Evolutionary conservation across 2,329 filamentous ascomycete genomes (phyloP), one percentile per base, ranked within the genome.

Genomic region (Microcyclosporella mali): DNA sequence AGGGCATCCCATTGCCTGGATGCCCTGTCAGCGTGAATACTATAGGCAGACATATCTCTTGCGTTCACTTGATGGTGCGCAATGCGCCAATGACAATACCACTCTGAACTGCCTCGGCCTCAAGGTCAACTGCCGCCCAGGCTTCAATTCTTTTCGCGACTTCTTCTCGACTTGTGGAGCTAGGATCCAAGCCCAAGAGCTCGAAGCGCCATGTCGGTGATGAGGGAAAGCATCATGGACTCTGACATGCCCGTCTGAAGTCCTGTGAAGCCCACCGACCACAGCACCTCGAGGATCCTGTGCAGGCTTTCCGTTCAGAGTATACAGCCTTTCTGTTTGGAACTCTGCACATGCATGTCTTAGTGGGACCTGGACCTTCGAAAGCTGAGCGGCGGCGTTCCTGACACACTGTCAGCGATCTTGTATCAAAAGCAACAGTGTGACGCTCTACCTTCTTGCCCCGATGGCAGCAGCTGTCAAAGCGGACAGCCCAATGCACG

Each of bases 141-240:
- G 52, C 36, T 0, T 55, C 36, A 27, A 70, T 66, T 40, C 63
- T 61, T 11, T 52, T 50, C 0, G 62, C 64, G 0, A 75, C 66
- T 1, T 70, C 66, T 1, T 62, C 53, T 31, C 67, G 64, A 7
- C 54, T 62, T 2, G 68, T 63, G 18, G 51, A 47, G 0, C 44
- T 40, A 17, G 28, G n/a, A 0, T 56, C 34, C 4, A 74, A 55
- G 0, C 66, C 68, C 0, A 80, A 59, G 0, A 79, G 58, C 2
- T 56, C 45, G 2, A 73, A 0, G 70, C 66, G 2, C 68, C 71
- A 2, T 61, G 19, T 0, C 67, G 65, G 45, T 80, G 76, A 38
- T 78, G 69, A 0, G 69, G 65, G 42, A 79, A 79, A 0, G 57
- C 57, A 41, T 79, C 76, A 47, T 81, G 77, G 34, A 79, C 69